Percentiles rank a stretch among this genome's conserved stretches.
Evolutionary conservation across 2,329 filamentous ascomycete genomes (phyloP).

Genomic region (Zarea fungicola): DNA sequence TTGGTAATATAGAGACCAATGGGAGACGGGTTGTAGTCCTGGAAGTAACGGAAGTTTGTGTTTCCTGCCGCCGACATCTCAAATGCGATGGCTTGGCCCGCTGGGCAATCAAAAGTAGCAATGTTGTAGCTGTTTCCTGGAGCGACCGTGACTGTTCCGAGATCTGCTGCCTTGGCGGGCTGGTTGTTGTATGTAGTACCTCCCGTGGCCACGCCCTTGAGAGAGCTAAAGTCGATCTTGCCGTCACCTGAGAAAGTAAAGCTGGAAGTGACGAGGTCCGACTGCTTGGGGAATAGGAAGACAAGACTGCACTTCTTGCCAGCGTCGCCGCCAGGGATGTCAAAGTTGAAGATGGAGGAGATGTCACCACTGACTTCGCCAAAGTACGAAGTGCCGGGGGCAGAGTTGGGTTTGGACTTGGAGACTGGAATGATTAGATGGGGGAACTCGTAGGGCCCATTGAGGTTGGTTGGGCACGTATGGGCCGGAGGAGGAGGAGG

Average conservation of each 20-base stretch:
- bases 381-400: conserved; percentile 49
- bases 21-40: conserved; percentile 54
- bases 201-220: conserved; percentile 39
- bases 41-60: conserved; percentile 55
- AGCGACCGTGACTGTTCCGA: conserved; percentile 37
- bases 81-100: conserved; percentile 45
- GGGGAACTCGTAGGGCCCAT: conserved; percentile 48
- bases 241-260: conserved; percentile 46
- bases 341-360: conserved; percentile 64
- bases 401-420: conserved; percentile 44
- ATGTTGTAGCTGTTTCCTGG: conserved; percentile 52
- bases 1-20: conserved; percentile 35
- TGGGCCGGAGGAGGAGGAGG: conserved; percentile 14
- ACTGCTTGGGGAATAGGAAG: conserved; percentile 57
- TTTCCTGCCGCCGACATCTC: conserved; percentile 44
- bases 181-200: conserved; percentile 50
- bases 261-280: conserved; percentile 54
- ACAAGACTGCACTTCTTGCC: conserved; percentile 58
- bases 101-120: conserved; percentile 48
- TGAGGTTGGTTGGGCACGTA: conserved; percentile 40
- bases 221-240: conserved; percentile 45
- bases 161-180: conserved; percentile 39
- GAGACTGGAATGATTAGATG: conserved; percentile 59
- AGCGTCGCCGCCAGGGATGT: conserved; percentile 48
- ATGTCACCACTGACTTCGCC: conserved; percentile 49